phyloP scores from a whole-genome alignment of 2,329 filamentous ascomycete genomes.

The Lasiodiplodia sp. region DNA sequence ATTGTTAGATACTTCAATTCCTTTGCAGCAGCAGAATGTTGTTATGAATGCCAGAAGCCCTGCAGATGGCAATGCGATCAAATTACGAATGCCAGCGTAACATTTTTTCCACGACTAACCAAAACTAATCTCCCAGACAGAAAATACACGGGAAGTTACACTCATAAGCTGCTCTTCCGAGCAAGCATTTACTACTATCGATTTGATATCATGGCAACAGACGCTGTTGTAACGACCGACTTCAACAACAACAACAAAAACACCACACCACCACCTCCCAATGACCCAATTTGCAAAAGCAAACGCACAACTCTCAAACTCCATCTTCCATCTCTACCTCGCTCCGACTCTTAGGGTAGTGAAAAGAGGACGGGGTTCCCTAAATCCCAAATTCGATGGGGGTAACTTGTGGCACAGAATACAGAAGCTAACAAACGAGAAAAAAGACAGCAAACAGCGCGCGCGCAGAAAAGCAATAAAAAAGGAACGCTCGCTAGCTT shows the following conservation, averaged over 20 bases:
- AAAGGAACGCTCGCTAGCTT: conserved; percentile 4
- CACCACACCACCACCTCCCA: neutral
- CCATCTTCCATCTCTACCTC: neutral
- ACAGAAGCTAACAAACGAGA: neutral
- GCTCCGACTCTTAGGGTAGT: neutral
- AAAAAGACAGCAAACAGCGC: neutral
- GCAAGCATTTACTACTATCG: neutral
- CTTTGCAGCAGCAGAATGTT: no score
- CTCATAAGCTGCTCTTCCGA: neutral
- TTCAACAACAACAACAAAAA: neutral
- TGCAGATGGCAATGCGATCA: no score
- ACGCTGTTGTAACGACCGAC: neutral
- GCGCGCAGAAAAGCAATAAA: neutral
- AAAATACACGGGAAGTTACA: no score
- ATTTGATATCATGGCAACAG: neutral
- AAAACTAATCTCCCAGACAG: no score
- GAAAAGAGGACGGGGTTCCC: neutral
- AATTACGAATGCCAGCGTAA: no score
- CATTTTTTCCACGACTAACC: no score
- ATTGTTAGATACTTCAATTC: no score
- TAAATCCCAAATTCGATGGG: neutral
- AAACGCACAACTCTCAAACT: neutral
- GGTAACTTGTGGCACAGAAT: neutral
- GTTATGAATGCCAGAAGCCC: no score
- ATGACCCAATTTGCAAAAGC: neutral